These are phyloP conservation scores for Chalciporus chontae DNA, from an alignment of 768 basidiomycete species.

Conservation along the genomic window DNA sequence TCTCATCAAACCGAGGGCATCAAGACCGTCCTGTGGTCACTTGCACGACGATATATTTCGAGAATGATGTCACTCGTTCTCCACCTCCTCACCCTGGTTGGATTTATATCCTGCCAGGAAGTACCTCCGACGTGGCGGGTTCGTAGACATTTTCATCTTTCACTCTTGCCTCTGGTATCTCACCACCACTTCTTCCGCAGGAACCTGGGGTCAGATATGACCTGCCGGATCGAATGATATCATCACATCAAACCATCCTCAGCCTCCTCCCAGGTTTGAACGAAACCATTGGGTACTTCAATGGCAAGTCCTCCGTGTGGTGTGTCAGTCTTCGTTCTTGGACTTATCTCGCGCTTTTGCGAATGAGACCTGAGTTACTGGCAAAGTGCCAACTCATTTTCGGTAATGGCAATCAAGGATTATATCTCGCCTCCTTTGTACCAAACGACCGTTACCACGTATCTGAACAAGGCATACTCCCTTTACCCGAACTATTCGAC, in stretches of 20 bases:
- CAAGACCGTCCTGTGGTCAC: neutral
- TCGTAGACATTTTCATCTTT: conserved; percentile 11
- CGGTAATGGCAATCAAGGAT: conserved; percentile 42
- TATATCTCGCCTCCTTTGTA: neutral
- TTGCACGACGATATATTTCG: neutral
- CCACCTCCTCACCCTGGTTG: conserved; percentile 1
- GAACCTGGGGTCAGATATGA: conserved; percentile 40
- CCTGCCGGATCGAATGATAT: conserved; percentile 37
- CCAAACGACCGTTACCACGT: conserved; percentile 4
- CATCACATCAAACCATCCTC: conserved; percentile 42
- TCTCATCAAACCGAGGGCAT: neutral
- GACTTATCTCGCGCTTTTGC: neutral
- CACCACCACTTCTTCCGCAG: conserved; percentile 20
- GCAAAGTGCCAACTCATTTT: conserved; percentile 51
- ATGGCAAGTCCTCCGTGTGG: conserved; percentile 28
- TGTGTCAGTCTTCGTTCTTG: neutral
- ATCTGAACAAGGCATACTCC: conserved; percentile 6
- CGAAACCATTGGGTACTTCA: conserved; percentile 39
- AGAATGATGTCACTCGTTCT: neutral
- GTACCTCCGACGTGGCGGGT: conserved; percentile 45
- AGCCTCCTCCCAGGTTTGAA: conserved; percentile 37
- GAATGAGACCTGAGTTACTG: conserved; percentile 46
- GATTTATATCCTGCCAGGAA: conserved; percentile 31
- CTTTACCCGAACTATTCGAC: conserved; percentile 9
- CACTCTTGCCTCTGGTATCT: neutral